A percentile compares a stretch with the other conserved stretches of the same genome.
phyloP scores from a whole-genome alignment of 2,329 filamentous ascomycete species.

The Colletotrichum acutatum region DNA sequence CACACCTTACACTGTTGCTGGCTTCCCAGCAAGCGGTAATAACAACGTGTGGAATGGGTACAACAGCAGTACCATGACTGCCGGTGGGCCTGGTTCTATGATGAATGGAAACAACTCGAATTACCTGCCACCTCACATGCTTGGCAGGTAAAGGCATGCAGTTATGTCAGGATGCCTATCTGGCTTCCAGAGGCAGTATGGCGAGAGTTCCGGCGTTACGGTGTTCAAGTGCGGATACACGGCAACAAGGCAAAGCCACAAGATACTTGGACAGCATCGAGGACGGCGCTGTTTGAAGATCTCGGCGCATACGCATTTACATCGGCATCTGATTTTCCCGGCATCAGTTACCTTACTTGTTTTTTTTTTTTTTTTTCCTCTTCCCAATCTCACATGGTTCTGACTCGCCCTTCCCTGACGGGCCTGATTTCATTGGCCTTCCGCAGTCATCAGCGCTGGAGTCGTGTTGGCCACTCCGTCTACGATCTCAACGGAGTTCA shows the following conservation, averaged over 20 bases:
- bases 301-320: conserved; percentile 30
- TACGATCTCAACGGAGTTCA: neutral
- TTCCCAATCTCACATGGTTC: neutral
- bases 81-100: conserved; percentile 37
- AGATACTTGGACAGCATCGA: neutral
- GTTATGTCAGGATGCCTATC: neutral
- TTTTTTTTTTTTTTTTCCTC: neutral
- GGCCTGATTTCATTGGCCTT: neutral
- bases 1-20: conserved; percentile 34
- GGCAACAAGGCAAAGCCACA: neutral
- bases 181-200: neutral
- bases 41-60: conserved; percentile 35
- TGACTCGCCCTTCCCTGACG: neutral
- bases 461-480: neutral
- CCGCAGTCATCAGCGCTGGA: neutral
- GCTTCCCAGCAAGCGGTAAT: conserved; percentile 37
- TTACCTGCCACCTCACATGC: conserved; percentile 47
- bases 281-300: neutral
- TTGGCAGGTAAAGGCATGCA: conserved; percentile 43
- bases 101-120: conserved; percentile 38
- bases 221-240: conserved; percentile 20
- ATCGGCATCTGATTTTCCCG: conserved; percentile 17
- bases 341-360: neutral
- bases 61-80: conserved; percentile 31
- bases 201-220: conserved; percentile 13